Conservation (phyloP, 2,329 filamentous ascomycete genomes). For the Hymenoscyphus linearis region DNA sequence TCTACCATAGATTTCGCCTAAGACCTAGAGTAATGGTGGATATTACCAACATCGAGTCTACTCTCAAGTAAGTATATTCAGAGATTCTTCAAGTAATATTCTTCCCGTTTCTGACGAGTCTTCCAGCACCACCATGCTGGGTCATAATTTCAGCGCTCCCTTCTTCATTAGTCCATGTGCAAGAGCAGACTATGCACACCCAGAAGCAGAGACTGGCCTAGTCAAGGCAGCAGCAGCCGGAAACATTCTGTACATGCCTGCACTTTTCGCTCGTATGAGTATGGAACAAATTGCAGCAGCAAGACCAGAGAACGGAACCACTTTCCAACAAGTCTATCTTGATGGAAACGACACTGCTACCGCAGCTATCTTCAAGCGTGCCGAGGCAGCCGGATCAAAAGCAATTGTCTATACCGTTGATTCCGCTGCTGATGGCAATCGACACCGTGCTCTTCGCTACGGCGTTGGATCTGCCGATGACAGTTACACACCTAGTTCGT, state of each 20-base stretch:
- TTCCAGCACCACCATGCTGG: constrained; percentile 42
- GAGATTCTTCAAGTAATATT: neutral
- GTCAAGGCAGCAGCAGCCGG: constrained; percentile 34
- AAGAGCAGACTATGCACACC: constrained; percentile 41
- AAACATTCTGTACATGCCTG: constrained; percentile 12
- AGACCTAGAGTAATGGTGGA: constrained; percentile 46
- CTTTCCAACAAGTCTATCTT: constrained; percentile 24
- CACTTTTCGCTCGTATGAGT: constrained; percentile 8
- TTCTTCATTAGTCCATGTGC: constrained; percentile 48
- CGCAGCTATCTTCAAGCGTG: constrained; percentile 15
- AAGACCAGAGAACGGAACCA: constrained; percentile 1
- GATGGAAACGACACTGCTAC: constrained; percentile 11
- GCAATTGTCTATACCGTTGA: constrained; percentile 26
- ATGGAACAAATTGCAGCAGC: constrained; percentile 13
- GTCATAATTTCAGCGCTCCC: constrained; percentile 48
- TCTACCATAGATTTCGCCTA: constrained; percentile 44
- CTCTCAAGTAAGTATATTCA: constrained; percentile 24
- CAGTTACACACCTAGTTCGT: constrained; percentile 7
- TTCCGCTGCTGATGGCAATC: constrained; percentile 20
- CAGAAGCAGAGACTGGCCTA: constrained; percentile 44
- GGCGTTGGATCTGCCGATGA: constrained; percentile 16
- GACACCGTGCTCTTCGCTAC: constrained; percentile 18
- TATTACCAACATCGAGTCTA: constrained; percentile 37
- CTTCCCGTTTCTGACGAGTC: neutral
- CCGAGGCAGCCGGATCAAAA: constrained; percentile 21